Percentiles rank a stretch among this genome's conserved stretches.
phyloP scores from a whole-genome alignment of 2,329 filamentous ascomycete species.

The Colletotrichum noveboracense region DNA sequence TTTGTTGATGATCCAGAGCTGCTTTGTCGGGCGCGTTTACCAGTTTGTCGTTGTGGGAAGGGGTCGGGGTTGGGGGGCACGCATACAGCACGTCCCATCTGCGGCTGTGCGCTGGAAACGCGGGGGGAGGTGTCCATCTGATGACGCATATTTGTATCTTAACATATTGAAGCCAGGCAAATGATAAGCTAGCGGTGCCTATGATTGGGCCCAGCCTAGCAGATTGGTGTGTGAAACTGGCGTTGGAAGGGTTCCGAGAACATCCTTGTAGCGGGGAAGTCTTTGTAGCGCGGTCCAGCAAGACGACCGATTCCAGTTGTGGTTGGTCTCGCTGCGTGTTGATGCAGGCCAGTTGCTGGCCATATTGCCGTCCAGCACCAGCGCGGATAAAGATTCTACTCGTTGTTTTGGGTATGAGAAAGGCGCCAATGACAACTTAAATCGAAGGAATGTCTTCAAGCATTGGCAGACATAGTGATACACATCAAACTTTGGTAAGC shows the following conservation, averaged over 20 bases:
- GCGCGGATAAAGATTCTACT: background rate
- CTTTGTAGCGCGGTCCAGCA: background rate
- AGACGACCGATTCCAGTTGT: background rate
- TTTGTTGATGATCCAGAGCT: background rate
- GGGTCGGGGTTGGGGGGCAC: background rate
- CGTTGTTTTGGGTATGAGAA: background rate
- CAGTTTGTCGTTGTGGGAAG: background rate
- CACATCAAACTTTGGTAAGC: background rate
- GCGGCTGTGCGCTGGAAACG: background rate
- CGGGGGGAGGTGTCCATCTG: background rate
- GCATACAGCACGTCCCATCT: background rate
- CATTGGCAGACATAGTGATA: background rate
- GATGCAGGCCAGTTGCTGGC: background rate
- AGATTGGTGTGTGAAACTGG: background rate
- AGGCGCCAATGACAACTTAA: background rate
- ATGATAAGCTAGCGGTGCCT: background rate
- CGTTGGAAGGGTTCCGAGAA: background rate
- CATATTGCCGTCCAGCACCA: background rate
- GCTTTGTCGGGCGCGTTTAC: background rate
- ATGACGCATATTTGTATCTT: constrained; percentile 8
- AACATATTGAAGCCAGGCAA: background rate
- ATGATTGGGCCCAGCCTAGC: background rate
- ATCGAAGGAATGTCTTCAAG: background rate
- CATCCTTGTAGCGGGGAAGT: constrained; percentile 6
- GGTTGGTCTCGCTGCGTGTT: background rate